Percentiles rank a stretch among this genome's conserved stretches.
Evolutionary conservation across 2,329 filamentous ascomycete genomes (phyloP).

Genomic region (Fusarium musae): DNA sequence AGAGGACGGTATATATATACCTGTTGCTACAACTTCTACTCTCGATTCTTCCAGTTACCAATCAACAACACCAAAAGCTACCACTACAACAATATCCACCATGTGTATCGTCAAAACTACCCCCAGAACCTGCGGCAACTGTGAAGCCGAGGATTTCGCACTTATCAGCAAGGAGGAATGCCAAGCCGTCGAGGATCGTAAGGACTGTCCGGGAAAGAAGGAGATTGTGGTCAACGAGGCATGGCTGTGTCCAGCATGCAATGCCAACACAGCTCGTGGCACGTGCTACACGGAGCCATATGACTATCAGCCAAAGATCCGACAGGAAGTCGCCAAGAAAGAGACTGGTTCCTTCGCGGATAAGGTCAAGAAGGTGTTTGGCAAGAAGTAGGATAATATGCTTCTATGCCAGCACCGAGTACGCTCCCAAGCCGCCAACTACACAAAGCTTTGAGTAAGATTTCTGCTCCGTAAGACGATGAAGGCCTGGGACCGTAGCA

Average conservation of each 20-base stretch:
- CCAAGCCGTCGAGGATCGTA: background rate
- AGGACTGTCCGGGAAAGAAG: background rate
- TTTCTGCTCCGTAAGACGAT: background rate
- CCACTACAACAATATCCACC: background rate
- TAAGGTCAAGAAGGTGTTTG: background rate
- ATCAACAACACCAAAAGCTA: background rate
- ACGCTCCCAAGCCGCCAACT: background rate
- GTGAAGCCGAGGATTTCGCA: background rate
- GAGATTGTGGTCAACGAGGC: fast-evolving
- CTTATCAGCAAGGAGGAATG: background rate
- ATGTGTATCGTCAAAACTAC: background rate
- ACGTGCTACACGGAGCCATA: background rate
- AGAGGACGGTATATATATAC: background rate
- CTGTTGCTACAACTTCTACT: background rate
- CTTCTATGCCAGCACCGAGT: background rate
- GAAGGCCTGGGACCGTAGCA: background rate
- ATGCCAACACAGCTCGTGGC: background rate
- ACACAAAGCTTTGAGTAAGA: too few relatives aligned
- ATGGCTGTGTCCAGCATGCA: background rate
- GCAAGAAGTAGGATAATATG: background rate
- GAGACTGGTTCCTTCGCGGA: background rate
- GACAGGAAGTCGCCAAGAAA: background rate
- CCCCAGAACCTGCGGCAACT: background rate
- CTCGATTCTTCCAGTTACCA: background rate
- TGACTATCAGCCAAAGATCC: background rate